A percentile compares a stretch with the other conserved stretches of the same genome.
These are phyloP conservation scores for Fusarium verticillioides DNA, from an alignment of 2,329 filamentous ascomycete genomes.

Conservation along the genomic window DNA sequence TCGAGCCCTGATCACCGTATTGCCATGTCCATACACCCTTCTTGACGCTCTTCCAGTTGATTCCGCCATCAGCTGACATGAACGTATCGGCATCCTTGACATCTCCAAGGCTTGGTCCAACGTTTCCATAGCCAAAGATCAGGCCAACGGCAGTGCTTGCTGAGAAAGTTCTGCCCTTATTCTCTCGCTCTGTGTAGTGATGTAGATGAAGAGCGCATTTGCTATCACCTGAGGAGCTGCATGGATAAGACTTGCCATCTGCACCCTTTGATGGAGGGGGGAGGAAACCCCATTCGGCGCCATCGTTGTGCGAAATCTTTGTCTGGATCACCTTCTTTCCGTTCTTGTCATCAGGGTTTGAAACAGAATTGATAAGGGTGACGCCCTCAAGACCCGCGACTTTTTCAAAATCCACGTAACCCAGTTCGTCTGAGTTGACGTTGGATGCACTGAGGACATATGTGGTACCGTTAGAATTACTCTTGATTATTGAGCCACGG, in stretches of 20 bases:
- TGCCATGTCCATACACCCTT: conserved; percentile 94
- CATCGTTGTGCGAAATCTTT: conserved; percentile 96
- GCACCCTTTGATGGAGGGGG: conserved; percentile 76
- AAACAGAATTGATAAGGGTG: conserved; percentile 84
- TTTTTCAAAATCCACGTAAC: conserved; percentile 96
- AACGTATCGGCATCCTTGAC: conserved; percentile 86
- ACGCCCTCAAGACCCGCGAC: conserved; percentile 93
- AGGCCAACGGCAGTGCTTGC: conserved; percentile 89
- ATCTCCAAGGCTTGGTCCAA: conserved; percentile 75
- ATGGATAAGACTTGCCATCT: conserved; percentile 77
- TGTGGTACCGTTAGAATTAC: conserved; percentile 96
- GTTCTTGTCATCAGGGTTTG: conserved; percentile 78
- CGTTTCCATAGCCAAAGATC: conserved; percentile 92
- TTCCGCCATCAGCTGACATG: conserved; percentile 89
- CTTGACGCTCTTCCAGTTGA: conserved; percentile 86
- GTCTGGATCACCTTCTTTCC: conserved; percentile 87
- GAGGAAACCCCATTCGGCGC: conserved; percentile 84
- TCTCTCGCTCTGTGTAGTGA: conserved; percentile 89
- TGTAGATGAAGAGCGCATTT: conserved; percentile 92
- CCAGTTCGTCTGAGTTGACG: conserved; percentile 81
- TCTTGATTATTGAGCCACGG: conserved; percentile 93
- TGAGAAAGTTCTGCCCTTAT: conserved; percentile 86
- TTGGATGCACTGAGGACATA: conserved; percentile 85
- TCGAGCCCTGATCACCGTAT: conserved; percentile 93
- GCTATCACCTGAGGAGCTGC: conserved; percentile 68